Base-by-base conservation (phyloP, 1,284 basidiomycete species). In the Violaceomyces palustris region DNA sequence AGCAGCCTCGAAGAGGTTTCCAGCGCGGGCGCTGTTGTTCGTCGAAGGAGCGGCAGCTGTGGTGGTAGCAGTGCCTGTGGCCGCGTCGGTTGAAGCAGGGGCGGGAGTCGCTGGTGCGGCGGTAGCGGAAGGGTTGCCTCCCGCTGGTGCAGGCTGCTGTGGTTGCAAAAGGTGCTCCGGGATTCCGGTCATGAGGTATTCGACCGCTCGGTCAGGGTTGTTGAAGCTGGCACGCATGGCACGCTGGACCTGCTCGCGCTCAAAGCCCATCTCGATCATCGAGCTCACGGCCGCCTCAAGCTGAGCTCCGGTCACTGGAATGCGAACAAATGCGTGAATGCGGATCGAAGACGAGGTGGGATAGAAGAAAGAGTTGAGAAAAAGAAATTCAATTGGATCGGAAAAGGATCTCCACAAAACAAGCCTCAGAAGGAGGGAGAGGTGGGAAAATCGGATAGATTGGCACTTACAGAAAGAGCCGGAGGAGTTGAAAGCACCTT, bases 191-290 rank as follows among this genome's bases (percentile, higher is more conserved):
- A 97, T 86, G 38, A 99, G 79, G 75, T 98, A 98, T 75, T 99
- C 94, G 22, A 92, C 92, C 6, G 94, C 94, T 32, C 94, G 83
- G 68, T 98, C 92, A 2, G 94, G 89, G 75, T 99, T 98, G 77
- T 99, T 99, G 77, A 83, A 99, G 71, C 88, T 92, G 18, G 92
- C 93, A 48, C 88, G 82, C 74, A 99, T 75, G 4, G 93, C 92
- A 23, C 84, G 81, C 69, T 85, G 76, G 24, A 96, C 88, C 69
- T 91, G 57, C 2, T 91, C 88, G 27, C 85, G 80, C 52, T 83
- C 81, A 67, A 94, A 98, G 15, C 94, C 94, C 94, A 99, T 98
- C 50, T 73, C 72, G 67, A 91, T 86, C 37, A 86, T 78, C 54
- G 56, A 61, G 29, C 47, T 48, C 42, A 73, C 54, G 10, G 69